Base-by-base conservation (phyloP, 225 moss, liverwort and hornwort species). In the Sphagnum tenellum region DNA sequence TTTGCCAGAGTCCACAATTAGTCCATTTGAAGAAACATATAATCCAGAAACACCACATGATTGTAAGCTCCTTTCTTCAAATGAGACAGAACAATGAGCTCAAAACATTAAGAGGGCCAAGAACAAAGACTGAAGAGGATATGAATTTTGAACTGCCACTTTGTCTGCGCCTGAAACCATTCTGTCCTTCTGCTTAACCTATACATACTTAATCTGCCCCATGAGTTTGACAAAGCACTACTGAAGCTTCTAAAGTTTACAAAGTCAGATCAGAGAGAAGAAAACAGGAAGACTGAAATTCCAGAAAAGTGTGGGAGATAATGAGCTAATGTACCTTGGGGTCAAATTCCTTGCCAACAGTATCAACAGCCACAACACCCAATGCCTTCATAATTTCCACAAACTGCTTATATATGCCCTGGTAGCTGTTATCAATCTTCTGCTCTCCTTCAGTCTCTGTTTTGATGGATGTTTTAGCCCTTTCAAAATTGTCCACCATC, bases 401-500 rank as follows among this genome's bases (percentile, higher is more conserved):
- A 66, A 98, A 93, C 64, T 98, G 98, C 78, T 98, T 98, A 75
- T 98, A 98, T 48, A 98, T 98, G 57, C 96, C 79, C 79, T 93
- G 98, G 49, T 98, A 98, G 70, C 90, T 90, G 61, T 77, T 90
- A 70, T 98, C 98, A 62, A 98, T 93, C 72, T 93, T 98, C 65
- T 87, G 77, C 78, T 98, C 98, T 12, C 65, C 82, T 53, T 98
- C 98, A 2, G 90, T 98, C 76, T 90, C 93, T 8, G 81, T 61
- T 74, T 79, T 78, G 66, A 98, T 98, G 63, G 98, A 90, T 8
- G 85, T 69, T 74, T 90, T 90, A 0, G 98, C 98, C 68, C 98
- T 87, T 76, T 98, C 98, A 60, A 98, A 98, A 71, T 93, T 98
- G 78, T 98, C 98, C 64, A 98, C 90, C 93, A 98, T 98, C 1